Percentiles rank a stretch among this genome's conserved stretches.
These are phyloP conservation scores for Arabidopsis lyrata DNA, from an alignment of 441 rosid genomes.

Conservation along the genomic window DNA sequence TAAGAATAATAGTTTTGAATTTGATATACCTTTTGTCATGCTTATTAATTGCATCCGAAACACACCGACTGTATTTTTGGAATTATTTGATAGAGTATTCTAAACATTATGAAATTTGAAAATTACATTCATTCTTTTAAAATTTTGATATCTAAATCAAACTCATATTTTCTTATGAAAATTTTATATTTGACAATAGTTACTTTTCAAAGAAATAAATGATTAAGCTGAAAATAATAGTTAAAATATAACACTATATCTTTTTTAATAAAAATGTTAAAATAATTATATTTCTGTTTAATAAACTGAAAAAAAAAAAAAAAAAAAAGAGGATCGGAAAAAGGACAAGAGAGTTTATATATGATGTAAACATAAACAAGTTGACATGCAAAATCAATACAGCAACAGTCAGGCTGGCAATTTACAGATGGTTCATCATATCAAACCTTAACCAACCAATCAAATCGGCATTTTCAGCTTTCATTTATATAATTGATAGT, in stretches of 20 bases:
- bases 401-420: conserved; percentile 44
- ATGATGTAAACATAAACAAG: conserved; percentile 45
- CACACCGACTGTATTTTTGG: conserved; percentile 33
- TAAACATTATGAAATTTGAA: background rate
- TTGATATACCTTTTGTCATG: background rate
- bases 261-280: background rate
- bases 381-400: conserved; percentile 37
- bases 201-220: background rate
- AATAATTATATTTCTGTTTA: background rate
- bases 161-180: background rate
- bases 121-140: background rate
- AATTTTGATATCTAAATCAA: background rate
- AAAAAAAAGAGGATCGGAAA: background rate
- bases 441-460: conserved; percentile 42
- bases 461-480: conserved; percentile 30
- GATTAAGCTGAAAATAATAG: background rate
- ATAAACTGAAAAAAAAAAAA: background rate
- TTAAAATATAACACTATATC: background rate
- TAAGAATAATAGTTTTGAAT: background rate
- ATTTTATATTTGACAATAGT: background rate
- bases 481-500: conserved; percentile 5
- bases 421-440: conserved; percentile 40
- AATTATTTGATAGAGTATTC: conserved; percentile 13
- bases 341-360: conserved; percentile 27
- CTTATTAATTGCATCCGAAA: background rate